These are phyloP conservation scores for Paraglomus occultum DNA, from an alignment of 192 early-diverging fungal genomes.

Conservation along the genomic window DNA sequence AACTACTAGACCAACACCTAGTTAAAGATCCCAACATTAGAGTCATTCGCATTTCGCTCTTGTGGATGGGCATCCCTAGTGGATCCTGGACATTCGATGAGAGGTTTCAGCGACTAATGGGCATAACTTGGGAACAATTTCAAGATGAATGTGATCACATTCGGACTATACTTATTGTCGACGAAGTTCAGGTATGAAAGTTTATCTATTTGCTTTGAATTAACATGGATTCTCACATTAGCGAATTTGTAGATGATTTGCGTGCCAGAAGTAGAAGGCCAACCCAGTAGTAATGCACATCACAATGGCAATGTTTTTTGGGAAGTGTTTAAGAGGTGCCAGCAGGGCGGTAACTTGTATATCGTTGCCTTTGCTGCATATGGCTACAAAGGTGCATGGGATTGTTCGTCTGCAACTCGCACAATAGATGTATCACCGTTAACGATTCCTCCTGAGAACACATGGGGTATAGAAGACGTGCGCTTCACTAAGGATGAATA, in stretches of 20 bases:
- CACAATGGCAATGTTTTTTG: too few species aligned
- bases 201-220: neutral
- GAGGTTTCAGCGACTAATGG: constrained; percentile 6
- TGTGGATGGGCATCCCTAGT: too few species aligned
- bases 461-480: constrained; percentile 14
- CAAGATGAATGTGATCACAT: neutral
- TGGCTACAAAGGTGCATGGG: constrained; percentile 29
- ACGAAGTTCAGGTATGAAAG: constrained; percentile 6
- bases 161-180: neutral
- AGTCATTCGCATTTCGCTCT: too few species aligned
- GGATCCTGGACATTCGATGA: neutral
- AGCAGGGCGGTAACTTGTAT: neutral
- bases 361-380: constrained; percentile 25
- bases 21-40: too few species aligned
- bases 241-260: constrained; percentile 1
- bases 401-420: constrained; percentile 5
- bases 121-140: constrained; percentile 5
- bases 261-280: neutral
- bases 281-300: too few species aligned
- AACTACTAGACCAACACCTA: constrained; percentile 2
- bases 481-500: constrained; percentile 23
- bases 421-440: constrained; percentile 12
- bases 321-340: neutral
- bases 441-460: too few species aligned
- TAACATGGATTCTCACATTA: constrained; percentile 1